Percentiles rank a stretch among this genome's conserved stretches.
Conservation (phyloP, 306 rosid genomes). For the Myrica gale region DNA sequence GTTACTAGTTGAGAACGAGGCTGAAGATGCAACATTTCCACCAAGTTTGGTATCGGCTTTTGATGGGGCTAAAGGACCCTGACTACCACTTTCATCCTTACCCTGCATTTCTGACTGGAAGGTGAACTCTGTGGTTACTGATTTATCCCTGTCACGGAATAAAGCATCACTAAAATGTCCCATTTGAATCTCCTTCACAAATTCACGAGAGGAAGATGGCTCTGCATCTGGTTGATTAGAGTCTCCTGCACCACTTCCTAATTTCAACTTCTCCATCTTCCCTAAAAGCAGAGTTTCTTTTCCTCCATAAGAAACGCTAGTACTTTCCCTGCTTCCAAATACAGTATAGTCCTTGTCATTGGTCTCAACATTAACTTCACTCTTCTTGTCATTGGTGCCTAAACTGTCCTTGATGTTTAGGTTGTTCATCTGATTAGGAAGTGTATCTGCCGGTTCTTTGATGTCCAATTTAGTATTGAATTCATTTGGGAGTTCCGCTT, state of each 20-base stretch:
- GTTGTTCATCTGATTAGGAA: slow-evolving; percentile 53
- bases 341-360: slow-evolving; percentile 16
- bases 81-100: slow-evolving; percentile 24
- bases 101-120: slow-evolving; percentile 7
- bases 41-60: slow-evolving; percentile 33
- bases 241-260: slow-evolving; percentile 30
- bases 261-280: slow-evolving; percentile 46
- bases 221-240: slow-evolving; percentile 30
- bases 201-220: slow-evolving; percentile 29
- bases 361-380: slow-evolving; percentile 19
- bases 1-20: slow-evolving; percentile 31
- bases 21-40: slow-evolving; percentile 31
- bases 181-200: slow-evolving; percentile 29
- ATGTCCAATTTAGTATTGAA: slow-evolving; percentile 52
- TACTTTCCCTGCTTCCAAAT: slow-evolving; percentile 19
- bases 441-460: slow-evolving; percentile 33
- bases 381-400: slow-evolving; percentile 17
- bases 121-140: slow-evolving; percentile 1
- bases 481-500: slow-evolving; percentile 53
- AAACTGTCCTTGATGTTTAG: slow-evolving; percentile 44
- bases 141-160: slow-evolving; percentile 12
- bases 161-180: slow-evolving; percentile 16
- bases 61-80: slow-evolving; percentile 22
- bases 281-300: slow-evolving; percentile 35
- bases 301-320: slow-evolving; percentile 27